Conservation (phyloP, 345 rosid species). For the Eucalyptus paniculata region DNA sequence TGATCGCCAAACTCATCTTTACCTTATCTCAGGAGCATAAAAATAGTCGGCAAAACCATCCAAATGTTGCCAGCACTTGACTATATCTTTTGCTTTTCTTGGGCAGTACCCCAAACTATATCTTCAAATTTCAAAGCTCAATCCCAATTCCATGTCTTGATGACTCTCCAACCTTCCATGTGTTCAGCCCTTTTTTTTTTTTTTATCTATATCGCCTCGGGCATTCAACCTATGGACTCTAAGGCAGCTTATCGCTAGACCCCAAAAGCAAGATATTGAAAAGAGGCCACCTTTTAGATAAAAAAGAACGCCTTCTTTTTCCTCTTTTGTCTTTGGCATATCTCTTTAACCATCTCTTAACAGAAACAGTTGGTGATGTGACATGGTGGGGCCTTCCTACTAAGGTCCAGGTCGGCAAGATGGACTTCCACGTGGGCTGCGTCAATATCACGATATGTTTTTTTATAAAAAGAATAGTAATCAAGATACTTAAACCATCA, state of each 20-base stretch:
- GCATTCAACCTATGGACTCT: neutral
- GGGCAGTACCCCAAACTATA: neutral
- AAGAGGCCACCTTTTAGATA: neutral
- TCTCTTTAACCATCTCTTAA: constrained; percentile 1
- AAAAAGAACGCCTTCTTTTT: neutral
- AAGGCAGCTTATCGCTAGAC: neutral
- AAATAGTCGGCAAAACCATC: neutral
- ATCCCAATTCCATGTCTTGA: neutral
- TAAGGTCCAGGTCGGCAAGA: neutral
- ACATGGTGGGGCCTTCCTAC: neutral
- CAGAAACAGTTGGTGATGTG: constrained; percentile 6
- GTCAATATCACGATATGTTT: neutral
- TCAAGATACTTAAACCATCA: neutral
- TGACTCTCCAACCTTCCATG: neutral
- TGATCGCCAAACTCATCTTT: neutral
- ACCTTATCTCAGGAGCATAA: neutral
- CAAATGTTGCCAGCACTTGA: neutral
- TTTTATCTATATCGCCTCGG: neutral
- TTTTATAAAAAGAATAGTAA: neutral
- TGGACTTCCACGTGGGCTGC: neutral
- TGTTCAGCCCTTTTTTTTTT: constrained; percentile 4
- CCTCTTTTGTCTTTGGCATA: neutral
- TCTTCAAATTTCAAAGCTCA: neutral
- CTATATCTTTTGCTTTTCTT: neutral
- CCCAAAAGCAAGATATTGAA: neutral